phyloP scores from a whole-genome alignment of 129 eudicot genomes.

The Ambrosia trifida region DNA sequence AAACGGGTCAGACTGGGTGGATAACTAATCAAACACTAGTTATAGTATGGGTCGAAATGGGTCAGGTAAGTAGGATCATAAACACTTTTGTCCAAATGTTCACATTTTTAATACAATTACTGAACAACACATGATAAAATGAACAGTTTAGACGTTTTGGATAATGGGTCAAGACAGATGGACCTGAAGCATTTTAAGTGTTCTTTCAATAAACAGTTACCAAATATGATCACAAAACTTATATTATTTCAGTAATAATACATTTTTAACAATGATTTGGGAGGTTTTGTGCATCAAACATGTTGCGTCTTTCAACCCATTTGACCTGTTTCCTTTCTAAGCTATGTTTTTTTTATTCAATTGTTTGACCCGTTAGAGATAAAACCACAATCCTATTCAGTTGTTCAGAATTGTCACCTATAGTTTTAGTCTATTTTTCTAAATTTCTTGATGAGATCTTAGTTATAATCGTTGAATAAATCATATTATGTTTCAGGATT shows the following conservation, averaged over 20 bases:
- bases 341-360: background rate
- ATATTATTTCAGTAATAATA: background rate
- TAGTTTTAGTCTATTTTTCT: background rate
- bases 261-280: background rate
- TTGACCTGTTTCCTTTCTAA: background rate
- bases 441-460: background rate
- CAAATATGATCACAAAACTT: background rate
- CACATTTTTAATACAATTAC: background rate
- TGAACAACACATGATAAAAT: background rate
- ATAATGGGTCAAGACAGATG: background rate
- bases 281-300: background rate
- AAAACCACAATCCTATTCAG: background rate
- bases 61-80: background rate
- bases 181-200: background rate
- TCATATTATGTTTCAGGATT: conserved; percentile 52
- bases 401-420: background rate
- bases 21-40: background rate
- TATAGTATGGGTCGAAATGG: background rate
- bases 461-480: background rate
- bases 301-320: no score
- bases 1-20: no score
- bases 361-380: background rate
- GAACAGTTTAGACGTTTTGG: background rate
- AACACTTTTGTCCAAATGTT: background rate
- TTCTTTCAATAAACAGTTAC: background rate